Percentiles rank a stretch among this genome's conserved stretches.
Conservation (phyloP, 768 basidiomycete genomes). For the Tulasnella sp. region DNA sequence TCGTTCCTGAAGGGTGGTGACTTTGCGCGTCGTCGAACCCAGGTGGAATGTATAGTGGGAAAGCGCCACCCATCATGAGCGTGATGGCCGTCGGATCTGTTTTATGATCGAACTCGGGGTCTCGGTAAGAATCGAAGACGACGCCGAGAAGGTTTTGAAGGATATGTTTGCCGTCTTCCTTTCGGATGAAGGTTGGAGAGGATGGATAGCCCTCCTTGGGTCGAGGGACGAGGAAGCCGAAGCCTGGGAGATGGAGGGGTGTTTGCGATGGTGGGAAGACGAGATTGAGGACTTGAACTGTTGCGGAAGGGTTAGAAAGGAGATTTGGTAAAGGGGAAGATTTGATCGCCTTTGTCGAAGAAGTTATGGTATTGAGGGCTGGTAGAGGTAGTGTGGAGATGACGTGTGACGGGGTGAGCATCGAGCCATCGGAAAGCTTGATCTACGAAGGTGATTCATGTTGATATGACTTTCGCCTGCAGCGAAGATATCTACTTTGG, state of each 20-base stretch:
- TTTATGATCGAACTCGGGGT: conserved; percentile 20
- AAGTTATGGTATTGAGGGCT: conserved; percentile 36
- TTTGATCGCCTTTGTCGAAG: conserved; percentile 22
- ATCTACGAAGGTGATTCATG: background rate
- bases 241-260: conserved; percentile 68
- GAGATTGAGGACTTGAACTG: conserved; percentile 81
- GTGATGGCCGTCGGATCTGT: conserved; percentile 61
- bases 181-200: conserved; percentile 20
- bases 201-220: conserved; percentile 42
- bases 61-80: conserved; percentile 82
- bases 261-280: conserved; percentile 50
- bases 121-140: conserved; percentile 34
- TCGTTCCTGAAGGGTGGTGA: conserved; percentile 22
- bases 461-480: background rate
- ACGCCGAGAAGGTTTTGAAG: conserved; percentile 90
- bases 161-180: conserved; percentile 35
- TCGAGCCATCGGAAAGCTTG: background rate
- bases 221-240: conserved; percentile 89
- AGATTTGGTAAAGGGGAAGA: conserved; percentile 45
- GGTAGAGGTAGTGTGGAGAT: conserved; percentile 69
- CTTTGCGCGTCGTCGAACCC: conserved; percentile 23
- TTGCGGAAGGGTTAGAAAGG: conserved; percentile 55
- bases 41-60: conserved; percentile 26
- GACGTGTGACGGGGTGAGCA: conserved; percentile 37
- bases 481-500: background rate